Percentiles rank a stretch among this genome's conserved stretches.
These are phyloP conservation scores for Lunularia cruciata DNA, from an alignment of 225 moss, liverwort and hornwort genomes.

Conservation along the genomic window DNA sequence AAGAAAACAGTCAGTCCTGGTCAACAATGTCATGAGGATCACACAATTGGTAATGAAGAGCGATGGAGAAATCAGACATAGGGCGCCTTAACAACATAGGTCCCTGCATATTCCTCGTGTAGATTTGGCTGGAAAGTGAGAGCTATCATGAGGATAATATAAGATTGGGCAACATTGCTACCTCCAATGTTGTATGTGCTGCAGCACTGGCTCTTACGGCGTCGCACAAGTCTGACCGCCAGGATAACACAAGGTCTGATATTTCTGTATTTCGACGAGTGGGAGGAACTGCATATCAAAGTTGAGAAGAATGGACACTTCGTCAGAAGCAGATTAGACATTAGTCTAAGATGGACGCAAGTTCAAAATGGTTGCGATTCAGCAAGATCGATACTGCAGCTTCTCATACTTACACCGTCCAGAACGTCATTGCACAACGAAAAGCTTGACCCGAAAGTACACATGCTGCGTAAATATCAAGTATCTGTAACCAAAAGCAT, in stretches of 20 bases:
- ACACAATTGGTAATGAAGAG: slow-evolving; percentile 12
- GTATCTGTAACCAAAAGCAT: neutral
- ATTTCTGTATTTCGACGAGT: neutral
- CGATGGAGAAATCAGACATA: slow-evolving; percentile 2
- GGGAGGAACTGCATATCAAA: slow-evolving; percentile 12
- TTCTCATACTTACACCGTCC: neutral
- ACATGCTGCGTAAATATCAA: neutral
- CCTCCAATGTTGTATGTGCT: slow-evolving; percentile 18
- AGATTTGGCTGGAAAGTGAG: neutral
- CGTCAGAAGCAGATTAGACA: neutral
- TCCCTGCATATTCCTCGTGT: neutral
- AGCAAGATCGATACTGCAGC: neutral
- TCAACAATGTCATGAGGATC: slow-evolving; percentile 11
- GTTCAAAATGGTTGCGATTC: too few relatives aligned
- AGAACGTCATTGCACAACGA: neutral
- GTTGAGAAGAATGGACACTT: neutral
- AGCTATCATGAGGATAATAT: neutral
- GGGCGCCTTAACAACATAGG: slow-evolving; percentile 9
- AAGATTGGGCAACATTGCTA: slow-evolving; percentile 16
- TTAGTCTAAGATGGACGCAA: too few relatives aligned
- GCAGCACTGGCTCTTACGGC: neutral
- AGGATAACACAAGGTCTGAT: neutral
- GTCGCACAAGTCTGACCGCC: neutral
- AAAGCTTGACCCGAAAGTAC: neutral
- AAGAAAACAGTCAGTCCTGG: slow-evolving; percentile 20